These are phyloP conservation scores for Aspergillus sp. DNA, from an alignment of 2,329 filamentous ascomycete genomes.

Conservation along the genomic window DNA sequence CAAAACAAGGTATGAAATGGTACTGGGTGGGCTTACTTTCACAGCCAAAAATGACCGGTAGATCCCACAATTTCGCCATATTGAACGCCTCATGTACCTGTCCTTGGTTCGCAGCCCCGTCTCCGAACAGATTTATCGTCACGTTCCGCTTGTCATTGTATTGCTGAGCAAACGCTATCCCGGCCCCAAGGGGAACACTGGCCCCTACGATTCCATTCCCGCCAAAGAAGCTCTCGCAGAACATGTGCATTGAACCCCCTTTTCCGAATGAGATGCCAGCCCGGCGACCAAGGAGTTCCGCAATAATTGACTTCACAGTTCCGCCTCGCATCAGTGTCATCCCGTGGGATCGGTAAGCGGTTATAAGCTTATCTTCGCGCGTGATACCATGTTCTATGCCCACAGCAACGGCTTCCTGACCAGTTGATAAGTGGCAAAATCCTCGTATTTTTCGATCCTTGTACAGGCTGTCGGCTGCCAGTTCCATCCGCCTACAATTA, in stretches of 20 bases:
- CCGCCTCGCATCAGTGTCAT: slow-evolving; percentile 94
- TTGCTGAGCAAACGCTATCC: slow-evolving; percentile 92
- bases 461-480: slow-evolving; percentile 93
- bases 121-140: slow-evolving; percentile 85
- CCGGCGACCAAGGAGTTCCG: slow-evolving; percentile 86
- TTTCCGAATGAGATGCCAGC: slow-evolving; percentile 96
- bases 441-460: slow-evolving; percentile 99
- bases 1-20: neutral
- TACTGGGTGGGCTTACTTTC: slow-evolving; percentile 74
- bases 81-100: slow-evolving; percentile 99
- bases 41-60: slow-evolving; percentile 90
- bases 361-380: slow-evolving; percentile 88
- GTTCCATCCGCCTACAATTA: slow-evolving; percentile 81
- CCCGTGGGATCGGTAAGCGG: slow-evolving; percentile 95
- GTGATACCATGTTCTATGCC: slow-evolving; percentile 93
- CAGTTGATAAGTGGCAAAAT: slow-evolving; percentile 96
- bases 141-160: slow-evolving; percentile 81
- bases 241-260: slow-evolving; percentile 99
- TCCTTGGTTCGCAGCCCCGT: slow-evolving; percentile 95
- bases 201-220: slow-evolving; percentile 98
- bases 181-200: slow-evolving; percentile 91
- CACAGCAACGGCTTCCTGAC: slow-evolving; percentile 92
- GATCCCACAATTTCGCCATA: slow-evolving; percentile 98
- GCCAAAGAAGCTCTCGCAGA: slow-evolving; percentile 90
- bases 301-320: slow-evolving; percentile 83